Evolutionary conservation across 768 basidiomycete genomes (phyloP), one percentile per base, ranked within the genome.

Genomic region (Termitomyces titanicus): DNA sequence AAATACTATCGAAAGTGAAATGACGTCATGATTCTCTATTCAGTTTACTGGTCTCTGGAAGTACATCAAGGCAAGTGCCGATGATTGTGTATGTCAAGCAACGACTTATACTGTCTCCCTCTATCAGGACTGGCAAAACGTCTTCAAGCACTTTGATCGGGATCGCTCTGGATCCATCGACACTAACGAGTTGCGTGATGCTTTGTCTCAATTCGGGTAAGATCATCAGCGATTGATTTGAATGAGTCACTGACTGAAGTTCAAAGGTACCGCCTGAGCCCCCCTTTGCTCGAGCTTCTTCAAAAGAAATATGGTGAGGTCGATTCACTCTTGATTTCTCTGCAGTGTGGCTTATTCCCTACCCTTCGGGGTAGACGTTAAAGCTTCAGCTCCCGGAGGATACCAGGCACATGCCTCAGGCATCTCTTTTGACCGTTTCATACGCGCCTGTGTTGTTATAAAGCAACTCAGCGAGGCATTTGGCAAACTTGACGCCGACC

Each of bases 391-490:
- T 17, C 24, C 59, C 73, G 12, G 63, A 64, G 33, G 68, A 65
- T 37, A 64, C 65, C 33, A 70, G 68, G 0, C 49, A 13, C 25
- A 74, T 2, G 18, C 69, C 10, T 72, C 78, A 0, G 89, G 89
- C 0, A 90, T 93, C 72, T 80, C 84, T 5, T 93, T 93, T 64
- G 92, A 92, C 68, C 86, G 90, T 59, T 93, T 93, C 74, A 87
- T 93, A 24, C 82, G 91, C 53, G 89, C 88, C 22, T 93, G 91
- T 62, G 91, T 94, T 55, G 86, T 84, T 11, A 79, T 91, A 57
- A 90, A 88, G 73, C 87, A 89, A 66, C 74, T 90, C 61, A 82
- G 79, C 35, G 90, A 92, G 70, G 69, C 81, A 33, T 92, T 92
- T 76, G 76, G 77, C 53, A 68, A 75, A 44, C 74, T 86, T 47